Base-by-base conservation (phyloP, 23 red algal species). In the Gracilaria caudata region DNA sequence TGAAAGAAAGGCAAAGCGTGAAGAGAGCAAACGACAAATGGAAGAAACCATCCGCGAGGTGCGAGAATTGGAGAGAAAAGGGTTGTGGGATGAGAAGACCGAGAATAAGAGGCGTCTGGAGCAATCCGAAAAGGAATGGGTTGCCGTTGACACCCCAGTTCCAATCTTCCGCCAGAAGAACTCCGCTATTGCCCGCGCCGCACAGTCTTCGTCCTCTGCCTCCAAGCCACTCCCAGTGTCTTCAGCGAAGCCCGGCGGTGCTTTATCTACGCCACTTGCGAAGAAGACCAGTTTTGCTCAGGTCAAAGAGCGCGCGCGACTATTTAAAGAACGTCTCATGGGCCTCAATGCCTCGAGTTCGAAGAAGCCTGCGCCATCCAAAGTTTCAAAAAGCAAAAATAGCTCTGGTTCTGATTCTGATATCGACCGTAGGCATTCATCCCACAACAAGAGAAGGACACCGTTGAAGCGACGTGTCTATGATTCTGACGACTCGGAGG, bases 61-160 rank as follows among this genome's bases (percentile, higher is more conserved):
- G 14, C 60, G 49, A 21, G 85, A 89, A 20, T n/a, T 64, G 55
- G 68, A 89, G 71, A 43, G 49, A 19, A 72, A 73, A 30, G 64
- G 41, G 17, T 35, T 58, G 9, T 43, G 61, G 23, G 29, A 66
- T 35, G 55, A 89, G 45, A 79, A 65, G 49, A 72, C 68, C 20
- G 16, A 38, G 49, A 78, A 89, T 32, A 55, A 45, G 51, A 51
- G 85, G 54, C 45, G 85, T 41, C 36, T 57, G 29, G 53, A 58
- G 13, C 51, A 47, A 4, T 60, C 85, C 23, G 72, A 89, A n/a
- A 58, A 77, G 49, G 72, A 68, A 24, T 89, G 72, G 68, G 72
- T 79, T 24, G 68, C 74, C 1, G 85, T 89, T 41, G 85, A 89
- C 72, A 79, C 55, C 32, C 85, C 85, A 4, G 51, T 80, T 30